Base-by-base conservation (phyloP, 495 filamentous ascomycete species). In the Entonaema liquescens region DNA sequence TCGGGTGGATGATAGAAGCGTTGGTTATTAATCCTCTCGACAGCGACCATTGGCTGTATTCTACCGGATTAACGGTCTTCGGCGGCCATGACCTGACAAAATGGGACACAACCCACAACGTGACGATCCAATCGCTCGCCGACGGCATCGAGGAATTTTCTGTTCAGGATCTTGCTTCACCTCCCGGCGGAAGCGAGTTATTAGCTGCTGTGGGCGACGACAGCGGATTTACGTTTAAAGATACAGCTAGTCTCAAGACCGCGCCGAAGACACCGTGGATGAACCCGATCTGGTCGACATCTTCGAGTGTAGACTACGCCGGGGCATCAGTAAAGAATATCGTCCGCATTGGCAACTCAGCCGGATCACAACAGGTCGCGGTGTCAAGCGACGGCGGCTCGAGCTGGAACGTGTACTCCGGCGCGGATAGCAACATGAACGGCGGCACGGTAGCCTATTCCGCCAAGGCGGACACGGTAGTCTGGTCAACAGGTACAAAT, bases 1-100 rank as follows among this genome's bases (percentile, higher is more conserved):
- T 89, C 23, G 88, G 87, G 38, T 89, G 88, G 87, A 89, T 89
- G 88, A 87, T 90, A 31, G 87, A 89, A 57, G 80, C 86, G 0
- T 78, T 90, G 19, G 83, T 84, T 13, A 89, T 90, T 56, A 80
- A 90, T 64, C 88, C 88, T 1, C 79, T 83, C 21, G 84, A 90
- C 68, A 85, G 85, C 56, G 81, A 89, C 72, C 87, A 89, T 73
- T 87, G 86, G 80, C 79, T 88, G 15, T 88, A 89, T 54, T 84
- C 82, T 31, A 88, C 86, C 0, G 86, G 87, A 8, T 76, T 85
- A 54, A 88, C 86, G 4, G 74, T 89, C 58, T 88, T 80, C 36
- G 88, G 87, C 26, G 82, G 83, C 19, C 81, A 80, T 38, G 83
- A 86, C 50, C 71, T 85, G 47, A 82, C 79, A 8, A 81, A 79